Evolutionary conservation across 441 rosid genomes (phyloP).

Genomic region (Flueggea neowawraea): DNA sequence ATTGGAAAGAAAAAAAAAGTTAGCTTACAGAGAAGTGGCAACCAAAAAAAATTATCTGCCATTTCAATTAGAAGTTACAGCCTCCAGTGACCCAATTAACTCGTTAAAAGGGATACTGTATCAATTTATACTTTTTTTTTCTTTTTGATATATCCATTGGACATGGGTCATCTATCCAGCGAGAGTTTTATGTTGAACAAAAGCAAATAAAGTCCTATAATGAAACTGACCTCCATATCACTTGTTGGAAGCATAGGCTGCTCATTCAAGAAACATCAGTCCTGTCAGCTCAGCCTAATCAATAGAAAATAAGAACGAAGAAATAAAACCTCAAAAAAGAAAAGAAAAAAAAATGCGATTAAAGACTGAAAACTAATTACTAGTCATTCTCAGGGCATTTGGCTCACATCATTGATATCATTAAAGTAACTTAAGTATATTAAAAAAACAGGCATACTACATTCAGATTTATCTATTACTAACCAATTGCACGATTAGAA

Average conservation of each 20-base stretch:
- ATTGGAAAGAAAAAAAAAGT: constrained; percentile 15
- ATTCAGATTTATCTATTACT: no score
- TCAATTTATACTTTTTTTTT: no score
- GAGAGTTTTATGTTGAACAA: neutral
- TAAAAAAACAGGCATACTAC: no score
- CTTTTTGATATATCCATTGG: neutral
- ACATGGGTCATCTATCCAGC: neutral
- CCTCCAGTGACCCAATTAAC: no score
- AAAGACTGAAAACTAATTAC: neutral
- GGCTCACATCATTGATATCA: no score
- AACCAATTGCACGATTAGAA: no score
- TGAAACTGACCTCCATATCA: constrained; percentile 77
- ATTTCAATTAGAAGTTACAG: neutral
- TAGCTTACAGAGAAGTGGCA: constrained; percentile 11
- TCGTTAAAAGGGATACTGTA: no score
- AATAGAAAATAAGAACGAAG: constrained; percentile 49
- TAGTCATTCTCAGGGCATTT: neutral
- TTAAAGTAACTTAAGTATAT: no score
- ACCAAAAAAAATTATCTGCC: neutral
- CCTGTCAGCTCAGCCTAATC: constrained; percentile 79
- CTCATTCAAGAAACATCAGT: constrained; percentile 79
- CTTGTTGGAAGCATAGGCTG: constrained; percentile 69
- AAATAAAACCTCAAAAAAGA: constrained; percentile 37
- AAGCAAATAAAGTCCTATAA: constrained; percentile 3
- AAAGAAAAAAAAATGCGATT: constrained; percentile 1